Base-by-base conservation (phyloP, 2,329 filamentous ascomycete species). In the Pyricularia pennisetigena region DNA sequence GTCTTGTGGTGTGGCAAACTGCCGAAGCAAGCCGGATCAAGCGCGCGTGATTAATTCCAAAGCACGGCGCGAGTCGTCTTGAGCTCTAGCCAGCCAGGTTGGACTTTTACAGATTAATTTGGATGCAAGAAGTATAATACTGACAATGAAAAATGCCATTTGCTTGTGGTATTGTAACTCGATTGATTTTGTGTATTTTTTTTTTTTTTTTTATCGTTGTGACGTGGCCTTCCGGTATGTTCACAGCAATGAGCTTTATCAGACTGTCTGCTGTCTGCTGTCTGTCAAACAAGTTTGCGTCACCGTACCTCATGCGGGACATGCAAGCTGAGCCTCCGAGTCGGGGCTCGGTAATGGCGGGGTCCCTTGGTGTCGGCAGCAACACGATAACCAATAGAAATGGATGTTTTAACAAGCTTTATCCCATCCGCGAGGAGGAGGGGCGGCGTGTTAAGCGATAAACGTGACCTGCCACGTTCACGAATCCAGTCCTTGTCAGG, bases 1-100 rank as follows among this genome's bases (percentile, higher is more conserved):
- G 41, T 54, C 41, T 54, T 54, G 16, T 54, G 41, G 23, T 29
- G 61, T 24, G 61, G n/a, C 29, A 30, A 66, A 70, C 69, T 72
- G 72, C 73, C 73, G 73, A 74, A 73, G 73, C 70, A 74, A 74
- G 72, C 71, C 73, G 73, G 69, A 7, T n/a, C 41, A 54, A 2
- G 41, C 1, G 41, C 41, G 20, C 41, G 41, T 54, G 41, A 54
- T 54, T 16, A 54, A 20, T n/a, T 9, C 41, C 16, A 54, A n/a
- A 54, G 16, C 41, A 54, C 41, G 32, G 12, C 41, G 41, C 41
- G 41, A 54, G 20, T 54, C 41, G 41, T 54, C 10, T n/a, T 8
- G 41, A n/a, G 20, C 20, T 54, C n/a, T 4, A 54, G 41, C 41
- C n/a, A 54, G 10, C 41, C 20, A 20, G n/a, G 41, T 54, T 20